Percentiles rank a stretch among this genome's conserved stretches.
Conservation (phyloP, 441 rosid genomes). For the Francoa sonchifolia region DNA sequence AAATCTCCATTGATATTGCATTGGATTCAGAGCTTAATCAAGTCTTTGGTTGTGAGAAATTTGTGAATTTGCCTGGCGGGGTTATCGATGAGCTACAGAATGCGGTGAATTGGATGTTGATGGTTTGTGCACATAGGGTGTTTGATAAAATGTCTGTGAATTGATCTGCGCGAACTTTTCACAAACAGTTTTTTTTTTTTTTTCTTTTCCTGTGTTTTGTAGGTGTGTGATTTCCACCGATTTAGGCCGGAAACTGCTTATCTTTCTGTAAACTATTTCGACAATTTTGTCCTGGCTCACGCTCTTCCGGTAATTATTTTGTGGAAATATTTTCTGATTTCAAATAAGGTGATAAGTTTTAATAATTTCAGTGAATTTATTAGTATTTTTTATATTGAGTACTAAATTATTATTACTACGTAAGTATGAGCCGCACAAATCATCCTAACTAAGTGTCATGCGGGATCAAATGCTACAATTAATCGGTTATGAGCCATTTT, state of each 20-base stretch:
- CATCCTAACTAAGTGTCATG: too few species aligned
- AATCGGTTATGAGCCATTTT: background rate
- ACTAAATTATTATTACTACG: too few species aligned
- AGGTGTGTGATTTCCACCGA: conserved; percentile 20
- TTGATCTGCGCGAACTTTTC: background rate
- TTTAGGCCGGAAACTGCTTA: conserved; percentile 26
- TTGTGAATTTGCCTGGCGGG: too few species aligned
- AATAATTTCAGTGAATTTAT: too few species aligned
- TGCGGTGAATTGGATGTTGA: conserved; percentile 25
- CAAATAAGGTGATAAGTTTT: too few species aligned
- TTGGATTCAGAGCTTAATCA: too few species aligned
- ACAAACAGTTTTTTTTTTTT: background rate
- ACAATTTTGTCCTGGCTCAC: conserved; percentile 21
- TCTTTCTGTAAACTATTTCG: conserved; percentile 27
- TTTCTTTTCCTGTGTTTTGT: background rate
- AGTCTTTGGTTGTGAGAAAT: too few species aligned
- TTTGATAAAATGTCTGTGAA: background rate
- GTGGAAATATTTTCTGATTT: too few species aligned
- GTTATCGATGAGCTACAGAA: conserved; percentile 14
- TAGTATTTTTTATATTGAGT: too few species aligned
- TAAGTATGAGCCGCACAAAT: too few species aligned
- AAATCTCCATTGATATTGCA: too few species aligned
- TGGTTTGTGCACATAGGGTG: conserved; percentile 13
- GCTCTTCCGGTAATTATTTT: conserved; percentile 13
- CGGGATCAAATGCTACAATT: too few species aligned